Base-by-base conservation (phyloP, 1,284 basidiomycete genomes). In the Sphaerobolus stellatus region DNA sequence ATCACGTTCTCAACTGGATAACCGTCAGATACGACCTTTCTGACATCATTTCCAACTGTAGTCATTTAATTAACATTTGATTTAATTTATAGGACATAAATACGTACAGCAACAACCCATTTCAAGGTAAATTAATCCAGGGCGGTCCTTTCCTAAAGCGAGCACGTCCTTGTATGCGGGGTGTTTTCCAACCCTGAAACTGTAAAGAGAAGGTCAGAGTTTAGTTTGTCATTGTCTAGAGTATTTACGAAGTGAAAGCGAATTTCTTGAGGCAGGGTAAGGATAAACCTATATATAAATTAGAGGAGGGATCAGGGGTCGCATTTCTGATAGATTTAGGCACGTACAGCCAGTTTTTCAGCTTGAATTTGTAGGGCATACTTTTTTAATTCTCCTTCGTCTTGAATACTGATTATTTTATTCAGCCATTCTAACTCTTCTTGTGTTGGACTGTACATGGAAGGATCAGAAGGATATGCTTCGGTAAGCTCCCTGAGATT, bases 21-120 rank as follows among this genome's bases (percentile, higher is more conserved):
- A 1, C 63, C 66, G 52, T 66, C 65, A 22, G 58, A 50, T n/a
- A 65, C 57, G 4, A 59, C 59, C 48, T 62, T 64, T 13, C 66
- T 59, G 6, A 56, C 56, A 48, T 68, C 66, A 36, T 60, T 62
- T 29, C 65, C 66, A 34, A 67, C 66, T 66, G 52, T 43, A 13
- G n/a, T 27, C 5, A 56, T 41, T 14, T 43, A 24, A 50, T n/a
- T n/a, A n/a, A n/a, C n/a, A n/a, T n/a, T n/a, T n/a, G n/a, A n/a
- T n/a, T n/a, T n/a, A n/a, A 38, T 11, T n/a, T 20, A 22, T 33
- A 20, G n/a, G 9, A 52, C 5, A 16, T 18, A 28, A 11, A 18
- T 3, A 61, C 66, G 30, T 44, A 70, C 68, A 63, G 31, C 68
- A 66, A 46, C 68, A 71, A 33, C 65, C 68, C 13, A 70, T 55